A percentile compares a stretch with the other conserved stretches of the same genome.
Evolutionary conservation across 139 green algal species (phyloP).

Genomic region (Chlorella sorokiniana): DNA sequence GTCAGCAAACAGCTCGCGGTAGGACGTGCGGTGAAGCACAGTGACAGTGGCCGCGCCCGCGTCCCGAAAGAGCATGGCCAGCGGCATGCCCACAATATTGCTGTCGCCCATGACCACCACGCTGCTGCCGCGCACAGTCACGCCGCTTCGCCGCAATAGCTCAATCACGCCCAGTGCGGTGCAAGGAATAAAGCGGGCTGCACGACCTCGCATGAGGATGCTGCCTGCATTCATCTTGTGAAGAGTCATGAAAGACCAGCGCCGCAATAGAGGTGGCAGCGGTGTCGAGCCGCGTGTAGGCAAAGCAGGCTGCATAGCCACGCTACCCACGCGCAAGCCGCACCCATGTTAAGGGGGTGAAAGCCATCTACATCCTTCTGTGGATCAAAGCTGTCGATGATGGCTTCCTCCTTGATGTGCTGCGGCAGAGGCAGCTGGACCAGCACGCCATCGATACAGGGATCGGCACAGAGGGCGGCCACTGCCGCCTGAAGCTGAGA

Average conservation of each 20-base stretch:
- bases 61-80: constrained; percentile 89
- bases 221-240: constrained; percentile 9
- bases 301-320: background rate
- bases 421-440: constrained; percentile 96
- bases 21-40: constrained; percentile 66
- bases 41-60: constrained; percentile 74
- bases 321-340: background rate
- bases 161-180: constrained; percentile 73
- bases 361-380: constrained; percentile 98
- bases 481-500: constrained; percentile 57
- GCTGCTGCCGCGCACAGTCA: constrained; percentile 58
- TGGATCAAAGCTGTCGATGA: constrained; percentile 83
- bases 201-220: constrained; percentile 40
- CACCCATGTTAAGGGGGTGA: constrained; percentile 94
- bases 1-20: constrained; percentile 43
- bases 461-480: constrained; percentile 75
- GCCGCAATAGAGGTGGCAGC: background rate
- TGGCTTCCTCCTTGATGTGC: constrained; percentile 88
- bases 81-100: constrained; percentile 96
- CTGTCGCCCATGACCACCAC: constrained; percentile 90
- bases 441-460: constrained; percentile 92
- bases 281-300: background rate
- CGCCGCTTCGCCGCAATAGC: constrained; percentile 60
- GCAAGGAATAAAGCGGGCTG: constrained; percentile 72
- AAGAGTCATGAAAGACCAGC: background rate